A percentile compares a stretch with the other conserved stretches of the same genome.
Conservation (phyloP, 805 yeast genomes). For the Cyberlindnera maritima region DNA sequence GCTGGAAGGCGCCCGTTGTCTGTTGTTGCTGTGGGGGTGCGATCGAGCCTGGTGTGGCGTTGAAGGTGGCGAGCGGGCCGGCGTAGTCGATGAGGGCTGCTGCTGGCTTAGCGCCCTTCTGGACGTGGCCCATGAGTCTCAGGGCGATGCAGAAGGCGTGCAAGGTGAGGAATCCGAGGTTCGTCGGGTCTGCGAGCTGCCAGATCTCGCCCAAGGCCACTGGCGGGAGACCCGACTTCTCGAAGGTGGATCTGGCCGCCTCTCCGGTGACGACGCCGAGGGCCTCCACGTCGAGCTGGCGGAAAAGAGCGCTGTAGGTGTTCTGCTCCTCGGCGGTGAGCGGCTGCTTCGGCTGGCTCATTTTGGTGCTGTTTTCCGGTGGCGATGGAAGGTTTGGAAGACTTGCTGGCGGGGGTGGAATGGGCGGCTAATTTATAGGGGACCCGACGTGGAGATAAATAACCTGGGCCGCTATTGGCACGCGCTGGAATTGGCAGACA, state of each 20-base stretch:
- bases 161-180: conserved; percentile 79
- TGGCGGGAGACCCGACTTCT: conserved; percentile 81
- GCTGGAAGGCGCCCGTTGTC: conserved; percentile 7
- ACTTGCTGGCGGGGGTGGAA: no score
- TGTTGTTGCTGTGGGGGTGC: background rate
- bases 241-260: conserved; percentile 76
- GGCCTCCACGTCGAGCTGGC: conserved; percentile 72
- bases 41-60: conserved; percentile 17
- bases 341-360: conserved; percentile 32
- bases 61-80: conserved; percentile 66
- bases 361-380: no score
- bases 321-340: conserved; percentile 72
- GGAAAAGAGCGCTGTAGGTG: conserved; percentile 72
- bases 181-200: conserved; percentile 90
- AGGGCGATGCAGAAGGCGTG: conserved; percentile 81
- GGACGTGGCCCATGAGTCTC: conserved; percentile 87
- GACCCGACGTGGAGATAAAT: background rate
- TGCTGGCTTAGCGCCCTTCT: conserved; percentile 60
- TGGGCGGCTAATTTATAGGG: conserved; percentile 1
- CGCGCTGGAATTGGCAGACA: conserved; percentile 4
- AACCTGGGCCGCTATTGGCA: background rate
- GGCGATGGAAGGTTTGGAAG: no score
- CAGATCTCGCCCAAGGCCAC: conserved; percentile 83
- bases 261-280: conserved; percentile 87
- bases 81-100: conserved; percentile 53